These are phyloP conservation scores for Triticum monococcum DNA, from an alignment of 176 grass and related monocot genomes.

Conservation along the genomic window DNA sequence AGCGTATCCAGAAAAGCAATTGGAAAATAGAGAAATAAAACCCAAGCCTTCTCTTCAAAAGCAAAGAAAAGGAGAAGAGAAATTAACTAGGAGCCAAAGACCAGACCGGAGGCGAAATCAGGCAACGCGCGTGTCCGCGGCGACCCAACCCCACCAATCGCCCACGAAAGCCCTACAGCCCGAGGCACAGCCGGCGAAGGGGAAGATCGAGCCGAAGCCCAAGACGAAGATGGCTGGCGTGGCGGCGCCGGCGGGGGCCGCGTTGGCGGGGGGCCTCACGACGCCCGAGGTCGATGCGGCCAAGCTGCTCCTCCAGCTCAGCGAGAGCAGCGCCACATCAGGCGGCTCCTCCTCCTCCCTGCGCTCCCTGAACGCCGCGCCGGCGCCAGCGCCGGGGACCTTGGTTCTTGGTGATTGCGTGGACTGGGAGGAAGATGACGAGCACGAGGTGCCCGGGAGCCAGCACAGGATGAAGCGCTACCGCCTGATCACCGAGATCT, in stretches of 20 bases:
- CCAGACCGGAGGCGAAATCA: neutral
- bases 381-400: neutral
- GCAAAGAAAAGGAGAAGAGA: neutral
- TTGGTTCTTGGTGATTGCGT: neutral
- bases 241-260: no score
- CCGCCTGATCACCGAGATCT: conserved; percentile 57
- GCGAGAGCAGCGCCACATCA: conserved; percentile 32
- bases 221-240: neutral
- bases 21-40: neutral
- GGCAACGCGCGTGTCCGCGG: conserved; percentile 10
- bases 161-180: conserved; percentile 15
- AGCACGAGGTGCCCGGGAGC: conserved; percentile 20
- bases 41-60: no score
- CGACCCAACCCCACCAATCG: conserved; percentile 16
- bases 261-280: conserved; percentile 19
- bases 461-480: conserved; percentile 42
- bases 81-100: neutral
- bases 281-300: conserved; percentile 42
- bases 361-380: neutral
- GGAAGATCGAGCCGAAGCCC: neutral
- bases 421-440: conserved; percentile 22
- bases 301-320: conserved; percentile 39
- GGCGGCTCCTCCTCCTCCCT: neutral
- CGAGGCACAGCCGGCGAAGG: neutral
- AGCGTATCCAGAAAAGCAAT: neutral